Evolutionary conservation across 441 rosid species (phyloP).

Genomic region (Breynia disticha): DNA sequence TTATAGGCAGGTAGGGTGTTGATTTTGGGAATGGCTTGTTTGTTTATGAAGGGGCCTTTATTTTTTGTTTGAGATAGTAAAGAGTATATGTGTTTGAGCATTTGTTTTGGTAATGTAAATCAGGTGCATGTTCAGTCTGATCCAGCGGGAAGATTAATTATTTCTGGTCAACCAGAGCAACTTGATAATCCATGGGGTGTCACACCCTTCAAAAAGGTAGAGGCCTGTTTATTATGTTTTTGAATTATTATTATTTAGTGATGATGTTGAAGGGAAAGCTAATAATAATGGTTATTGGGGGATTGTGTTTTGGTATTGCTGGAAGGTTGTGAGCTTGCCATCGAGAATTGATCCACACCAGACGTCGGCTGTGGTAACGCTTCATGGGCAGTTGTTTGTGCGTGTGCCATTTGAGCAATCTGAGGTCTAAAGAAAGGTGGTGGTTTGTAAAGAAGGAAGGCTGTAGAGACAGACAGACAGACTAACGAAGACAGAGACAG

Average conservation of each 20-base stretch:
- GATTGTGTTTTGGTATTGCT: too few relatives aligned
- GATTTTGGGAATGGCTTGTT: too few relatives aligned
- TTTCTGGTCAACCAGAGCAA: slow-evolving; percentile 60
- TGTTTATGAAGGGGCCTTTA: neutral
- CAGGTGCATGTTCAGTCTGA: slow-evolving; percentile 75
- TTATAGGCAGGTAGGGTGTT: too few relatives aligned
- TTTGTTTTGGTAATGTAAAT: neutral
- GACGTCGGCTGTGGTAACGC: slow-evolving; percentile 89
- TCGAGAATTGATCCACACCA: slow-evolving; percentile 83
- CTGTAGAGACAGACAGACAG: too few relatives aligned
- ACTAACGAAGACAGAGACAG: too few relatives aligned
- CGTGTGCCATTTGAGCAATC: slow-evolving; percentile 75
- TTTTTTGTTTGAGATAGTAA: neutral
- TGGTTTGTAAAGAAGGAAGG: slow-evolving; percentile 19
- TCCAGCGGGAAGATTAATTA: slow-evolving; percentile 67
- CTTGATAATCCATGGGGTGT: slow-evolving; percentile 74
- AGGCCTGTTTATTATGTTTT: too few relatives aligned
- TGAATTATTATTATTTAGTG: too few relatives aligned
- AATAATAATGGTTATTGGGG: too few relatives aligned
- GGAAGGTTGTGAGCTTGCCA: slow-evolving; percentile 88
- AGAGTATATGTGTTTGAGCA: too few relatives aligned
- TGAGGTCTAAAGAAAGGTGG: slow-evolving; percentile 18
- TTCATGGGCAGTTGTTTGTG: slow-evolving; percentile 85
- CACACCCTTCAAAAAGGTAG: slow-evolving; percentile 61
- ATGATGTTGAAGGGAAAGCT: too few relatives aligned